A percentile compares a stretch with the other conserved stretches of the same genome.
phyloP scores from a whole-genome alignment of 768 basidiomycete species.

The Rhizopogon salebrosus region DNA sequence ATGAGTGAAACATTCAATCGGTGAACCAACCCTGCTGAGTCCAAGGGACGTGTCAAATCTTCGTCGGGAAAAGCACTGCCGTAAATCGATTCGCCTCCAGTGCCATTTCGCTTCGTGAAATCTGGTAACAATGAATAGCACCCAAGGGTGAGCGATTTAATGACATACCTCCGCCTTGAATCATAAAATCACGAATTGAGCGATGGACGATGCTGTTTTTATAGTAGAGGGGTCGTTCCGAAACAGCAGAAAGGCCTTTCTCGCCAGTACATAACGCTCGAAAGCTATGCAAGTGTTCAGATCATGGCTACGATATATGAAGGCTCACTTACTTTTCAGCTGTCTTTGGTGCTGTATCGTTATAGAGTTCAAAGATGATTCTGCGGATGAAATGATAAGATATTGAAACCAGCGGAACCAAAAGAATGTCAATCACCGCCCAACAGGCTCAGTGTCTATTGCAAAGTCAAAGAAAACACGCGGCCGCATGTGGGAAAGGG shows the following conservation, averaged over 20 bases:
- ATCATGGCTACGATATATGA: background rate
- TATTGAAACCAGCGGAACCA: background rate
- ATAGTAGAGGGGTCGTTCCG: constrained; percentile 75
- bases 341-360: constrained; percentile 68
- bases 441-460: constrained; percentile 42
- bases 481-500: constrained; percentile 28
- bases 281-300: constrained; percentile 48
- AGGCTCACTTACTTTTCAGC: constrained; percentile 61
- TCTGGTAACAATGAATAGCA: constrained; percentile 34
- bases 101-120: constrained; percentile 75
- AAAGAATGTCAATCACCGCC: constrained; percentile 39
- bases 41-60: constrained; percentile 57
- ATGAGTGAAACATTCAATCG: background rate
- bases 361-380: constrained; percentile 72
- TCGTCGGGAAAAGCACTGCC: constrained; percentile 75
- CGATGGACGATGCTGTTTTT: constrained; percentile 76
- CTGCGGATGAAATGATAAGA: constrained; percentile 29
- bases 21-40: constrained; percentile 51
- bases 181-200: constrained; percentile 75
- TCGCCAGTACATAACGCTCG: constrained; percentile 84
- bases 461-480: constrained; percentile 70
- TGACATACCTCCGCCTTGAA: constrained; percentile 68
- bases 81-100: constrained; percentile 80
- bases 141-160: background rate
- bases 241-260: constrained; percentile 60